Base-by-base conservation (phyloP, 106 monocot species). In the Hemerocallis citrina region DNA sequence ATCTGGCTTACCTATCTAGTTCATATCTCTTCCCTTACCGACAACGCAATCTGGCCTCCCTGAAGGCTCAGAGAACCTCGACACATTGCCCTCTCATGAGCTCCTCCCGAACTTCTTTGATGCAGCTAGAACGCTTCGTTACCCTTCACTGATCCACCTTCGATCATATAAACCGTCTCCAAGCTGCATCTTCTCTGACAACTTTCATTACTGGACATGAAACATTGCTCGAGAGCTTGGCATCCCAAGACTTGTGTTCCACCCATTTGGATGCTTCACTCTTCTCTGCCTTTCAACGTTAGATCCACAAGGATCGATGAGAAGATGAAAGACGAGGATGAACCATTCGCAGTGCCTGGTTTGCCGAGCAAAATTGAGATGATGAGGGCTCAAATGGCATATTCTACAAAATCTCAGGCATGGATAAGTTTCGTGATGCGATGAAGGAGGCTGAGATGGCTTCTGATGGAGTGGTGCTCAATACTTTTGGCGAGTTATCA, bases 21-120 rank as follows among this genome's bases (percentile, higher is more conserved):
- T 79, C 31, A 41, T 64, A 17, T 25, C 41, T 35, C 23, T 79
- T 28, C 64, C 55, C 17, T 65, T 79, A 39, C 69, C 69, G 5
- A 54, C 51, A 36, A 16, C 17, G 0, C 57, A 47, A 20, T 20
- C 34, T 16, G 73, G 74, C 16, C 64, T 74, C 5, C 74, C 69
- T 3, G 69, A 66, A 0, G 66, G 70, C 0, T 74, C 51, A 64
- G 79, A 79, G 69, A 79, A 65, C 69, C 12, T 69, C 50, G 79
- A 79, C 46, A 24, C 34, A 29, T 1, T 79, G 13, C 42, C 52
- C 4, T 27, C 48, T 6, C n/a, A 39, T 6, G 51, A 69, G 0
- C 41, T 33, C 16, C 3, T 34, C 9, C 0, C 0, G 36, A 64
- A 42, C 43, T 70, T 79, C 74, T 69, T 74, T 60, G 4, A 10